A percentile compares a stretch with the other conserved stretches of the same genome.
Conservation (phyloP, 2,329 filamentous ascomycete species). For the Aureobasidium sp. region DNA sequence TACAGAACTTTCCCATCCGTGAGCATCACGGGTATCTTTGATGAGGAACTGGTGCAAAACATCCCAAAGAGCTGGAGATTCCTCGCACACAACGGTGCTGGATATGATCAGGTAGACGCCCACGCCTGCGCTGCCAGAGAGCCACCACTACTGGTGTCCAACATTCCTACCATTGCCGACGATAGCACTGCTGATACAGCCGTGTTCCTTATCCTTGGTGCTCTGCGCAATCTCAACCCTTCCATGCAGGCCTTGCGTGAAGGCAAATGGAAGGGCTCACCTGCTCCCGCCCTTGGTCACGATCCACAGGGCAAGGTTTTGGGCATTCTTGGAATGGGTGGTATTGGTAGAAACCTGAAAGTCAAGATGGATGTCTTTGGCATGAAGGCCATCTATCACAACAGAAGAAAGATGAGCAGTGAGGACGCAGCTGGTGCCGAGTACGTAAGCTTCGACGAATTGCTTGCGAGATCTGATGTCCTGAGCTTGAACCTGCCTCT, state of each 20-base stretch:
- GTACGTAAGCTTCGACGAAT: conserved; percentile 64
- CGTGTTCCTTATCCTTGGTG: conserved; percentile 73
- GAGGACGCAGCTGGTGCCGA: conserved; percentile 50
- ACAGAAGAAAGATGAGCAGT: conserved; percentile 52
- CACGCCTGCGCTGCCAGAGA: conserved; percentile 57
- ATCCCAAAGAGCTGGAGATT: conserved; percentile 32
- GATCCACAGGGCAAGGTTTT: conserved; percentile 71
- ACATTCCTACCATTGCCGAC: conserved; percentile 72
- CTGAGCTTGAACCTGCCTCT: conserved; percentile 72
- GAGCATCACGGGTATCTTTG: conserved; percentile 57
- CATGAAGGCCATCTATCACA: conserved; percentile 68
- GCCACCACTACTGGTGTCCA: conserved; percentile 58
- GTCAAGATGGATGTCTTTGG: conserved; percentile 66
- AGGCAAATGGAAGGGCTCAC: conserved; percentile 57
- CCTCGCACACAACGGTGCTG: conserved; percentile 49
- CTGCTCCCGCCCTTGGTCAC: conserved; percentile 52
- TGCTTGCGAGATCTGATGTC: conserved; percentile 63
- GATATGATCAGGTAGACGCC: conserved; percentile 77
- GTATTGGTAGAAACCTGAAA: conserved; percentile 70
- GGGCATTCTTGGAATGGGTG: conserved; percentile 78
- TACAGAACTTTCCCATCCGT: conserved; percentile 65
- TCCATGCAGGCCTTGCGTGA: conserved; percentile 57
- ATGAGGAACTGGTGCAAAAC: conserved; percentile 57
- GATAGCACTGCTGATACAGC: conserved; percentile 75
- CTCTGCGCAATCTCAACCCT: conserved; percentile 62